Percentiles rank a stretch among this genome's conserved stretches.
Evolutionary conservation across 129 eudicot species (phyloP).

Genomic region (Sambucus nigra): DNA sequence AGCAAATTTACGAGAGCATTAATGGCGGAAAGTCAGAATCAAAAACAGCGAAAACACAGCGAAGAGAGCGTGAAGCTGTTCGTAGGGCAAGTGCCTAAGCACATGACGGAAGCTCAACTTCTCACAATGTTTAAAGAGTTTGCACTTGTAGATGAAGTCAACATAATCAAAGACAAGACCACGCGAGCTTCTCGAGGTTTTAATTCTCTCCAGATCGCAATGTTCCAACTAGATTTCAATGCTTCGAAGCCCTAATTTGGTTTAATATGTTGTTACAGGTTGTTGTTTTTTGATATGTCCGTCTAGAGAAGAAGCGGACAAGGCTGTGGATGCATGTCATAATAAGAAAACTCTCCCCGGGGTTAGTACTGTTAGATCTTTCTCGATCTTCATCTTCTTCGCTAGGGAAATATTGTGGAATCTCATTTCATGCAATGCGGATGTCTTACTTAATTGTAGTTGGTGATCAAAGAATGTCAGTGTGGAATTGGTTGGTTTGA

Average conservation of each 20-base stretch:
- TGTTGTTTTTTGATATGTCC: conserved; percentile 96
- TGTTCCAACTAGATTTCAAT: background rate
- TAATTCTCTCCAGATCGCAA: conserved; percentile 11
- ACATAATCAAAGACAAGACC: conserved; percentile 86
- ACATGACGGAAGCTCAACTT: conserved; percentile 72
- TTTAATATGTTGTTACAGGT: conserved; percentile 28
- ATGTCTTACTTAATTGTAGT: no score
- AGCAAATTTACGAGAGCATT: conserved; percentile 21
- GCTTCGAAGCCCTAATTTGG: conserved; percentile 36
- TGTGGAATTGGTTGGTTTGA: no score
- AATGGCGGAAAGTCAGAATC: conserved; percentile 66
- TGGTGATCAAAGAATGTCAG: no score
- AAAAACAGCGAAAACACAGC: conserved; percentile 23
- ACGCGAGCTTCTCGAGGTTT: conserved; percentile 96
- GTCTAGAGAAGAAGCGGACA: conserved; percentile 90
- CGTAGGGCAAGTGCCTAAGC: conserved; percentile 98
- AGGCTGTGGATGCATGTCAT: conserved; percentile 78
- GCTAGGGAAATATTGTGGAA: background rate
- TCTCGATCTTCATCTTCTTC: background rate
- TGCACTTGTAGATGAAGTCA: conserved; percentile 87
- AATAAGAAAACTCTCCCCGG: conserved; percentile 88
- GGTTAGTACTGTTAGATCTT: conserved; percentile 41
- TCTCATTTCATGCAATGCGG: background rate
- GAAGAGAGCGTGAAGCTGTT: conserved; percentile 88
- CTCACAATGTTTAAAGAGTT: conserved; percentile 67